Percentiles rank a stretch among this genome's conserved stretches.
phyloP scores from a whole-genome alignment of 768 basidiomycete species.

The Podaxis rugospora region DNA sequence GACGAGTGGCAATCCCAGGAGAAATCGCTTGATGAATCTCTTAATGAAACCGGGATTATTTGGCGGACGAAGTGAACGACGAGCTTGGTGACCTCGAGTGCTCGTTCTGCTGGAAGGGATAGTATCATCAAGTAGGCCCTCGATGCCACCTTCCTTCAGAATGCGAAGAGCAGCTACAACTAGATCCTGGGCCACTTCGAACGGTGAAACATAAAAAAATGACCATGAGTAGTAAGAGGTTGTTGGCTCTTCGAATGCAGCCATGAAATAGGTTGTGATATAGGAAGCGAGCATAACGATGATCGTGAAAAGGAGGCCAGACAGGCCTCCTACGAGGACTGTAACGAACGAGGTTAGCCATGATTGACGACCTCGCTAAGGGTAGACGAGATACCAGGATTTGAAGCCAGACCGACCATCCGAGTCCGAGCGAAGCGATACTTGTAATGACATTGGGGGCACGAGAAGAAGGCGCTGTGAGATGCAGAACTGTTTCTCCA shows the following conservation, averaged over 20 bases:
- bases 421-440: slow-evolving; percentile 75
- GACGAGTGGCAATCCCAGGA: slow-evolving; percentile 73
- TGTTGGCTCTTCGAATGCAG: slow-evolving; percentile 52
- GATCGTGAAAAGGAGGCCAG: slow-evolving; percentile 56
- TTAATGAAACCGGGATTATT: slow-evolving; percentile 43
- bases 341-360: slow-evolving; percentile 11
- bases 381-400: slow-evolving; percentile 50
- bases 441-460: slow-evolving; percentile 75
- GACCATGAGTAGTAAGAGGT: slow-evolving; percentile 31
- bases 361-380: neutral
- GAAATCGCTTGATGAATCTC: slow-evolving; percentile 62
- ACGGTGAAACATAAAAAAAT: slow-evolving; percentile 44
- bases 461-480: slow-evolving; percentile 70
- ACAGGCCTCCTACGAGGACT: slow-evolving; percentile 65
- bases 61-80: slow-evolving; percentile 18
- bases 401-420: slow-evolving; percentile 70
- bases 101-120: slow-evolving; percentile 16
- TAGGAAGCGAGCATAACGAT: slow-evolving; percentile 69
- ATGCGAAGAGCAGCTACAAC: slow-evolving; percentile 60
- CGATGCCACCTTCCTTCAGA: slow-evolving; percentile 51
- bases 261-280: slow-evolving; percentile 63
- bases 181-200: slow-evolving; percentile 56
- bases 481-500: slow-evolving; percentile 67
- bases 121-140: slow-evolving; percentile 33
- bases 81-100: slow-evolving; percentile 7